phyloP scores from a whole-genome alignment of 2,329 filamentous ascomycete species.

The Colletotrichum euphorbiae region DNA sequence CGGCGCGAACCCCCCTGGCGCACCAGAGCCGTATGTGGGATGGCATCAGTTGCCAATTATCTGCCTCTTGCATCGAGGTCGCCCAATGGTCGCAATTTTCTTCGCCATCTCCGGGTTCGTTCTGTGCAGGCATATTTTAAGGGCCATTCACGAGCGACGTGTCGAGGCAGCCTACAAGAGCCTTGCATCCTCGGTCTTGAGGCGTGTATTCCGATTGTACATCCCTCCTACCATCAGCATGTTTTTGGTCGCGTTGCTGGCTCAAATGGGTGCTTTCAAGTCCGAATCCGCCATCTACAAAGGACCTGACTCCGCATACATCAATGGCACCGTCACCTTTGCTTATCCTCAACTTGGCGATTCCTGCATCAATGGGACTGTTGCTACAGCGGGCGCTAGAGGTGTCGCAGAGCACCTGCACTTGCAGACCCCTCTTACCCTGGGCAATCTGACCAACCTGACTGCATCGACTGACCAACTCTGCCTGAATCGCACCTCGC shows the following conservation, averaged over 20 bases:
- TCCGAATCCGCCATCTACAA: slow-evolving; percentile 51
- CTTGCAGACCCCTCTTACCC: slow-evolving; percentile 44
- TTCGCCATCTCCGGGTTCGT: slow-evolving; percentile 59
- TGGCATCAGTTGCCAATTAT: slow-evolving; percentile 53
- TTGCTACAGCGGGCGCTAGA: slow-evolving; percentile 43
- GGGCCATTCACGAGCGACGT: slow-evolving; percentile 51
- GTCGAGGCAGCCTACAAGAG: slow-evolving; percentile 51
- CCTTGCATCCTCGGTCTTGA: slow-evolving; percentile 52
- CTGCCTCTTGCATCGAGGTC: slow-evolving; percentile 53
- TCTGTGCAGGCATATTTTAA: slow-evolving; percentile 52
- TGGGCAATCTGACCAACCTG: slow-evolving; percentile 48
- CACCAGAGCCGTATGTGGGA: slow-evolving; percentile 49
- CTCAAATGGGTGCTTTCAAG: slow-evolving; percentile 52
- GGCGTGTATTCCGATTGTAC: slow-evolving; percentile 54
- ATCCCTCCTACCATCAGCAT: slow-evolving; percentile 55
- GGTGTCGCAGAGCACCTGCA: slow-evolving; percentile 48
- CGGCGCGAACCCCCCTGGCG: slow-evolving; percentile 50
- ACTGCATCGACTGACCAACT: slow-evolving; percentile 43
- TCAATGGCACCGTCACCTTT: slow-evolving; percentile 52
- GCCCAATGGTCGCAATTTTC: slow-evolving; percentile 57
- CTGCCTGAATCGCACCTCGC: slow-evolving; percentile 49
- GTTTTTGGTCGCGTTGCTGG: slow-evolving; percentile 53
- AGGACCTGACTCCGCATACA: slow-evolving; percentile 53
- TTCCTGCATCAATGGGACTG: slow-evolving; percentile 46
- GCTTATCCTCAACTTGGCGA: slow-evolving; percentile 39